Base-by-base conservation (phyloP, 2,329 filamentous ascomycete genomes). In the Ramichloridium luteum region DNA sequence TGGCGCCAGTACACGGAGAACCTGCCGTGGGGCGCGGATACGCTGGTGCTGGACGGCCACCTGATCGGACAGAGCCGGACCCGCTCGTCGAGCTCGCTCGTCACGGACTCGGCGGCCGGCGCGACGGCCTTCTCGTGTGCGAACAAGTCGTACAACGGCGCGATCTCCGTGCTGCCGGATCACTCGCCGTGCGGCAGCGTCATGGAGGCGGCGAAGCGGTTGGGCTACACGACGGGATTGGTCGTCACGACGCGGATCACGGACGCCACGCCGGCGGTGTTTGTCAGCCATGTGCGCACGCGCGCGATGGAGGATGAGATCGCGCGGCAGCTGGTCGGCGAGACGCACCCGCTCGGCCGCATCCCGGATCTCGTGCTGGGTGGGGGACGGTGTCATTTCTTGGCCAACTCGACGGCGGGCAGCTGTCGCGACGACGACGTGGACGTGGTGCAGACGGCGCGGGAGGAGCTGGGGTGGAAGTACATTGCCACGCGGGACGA, bases 21-120 rank as follows among this genome's bases (percentile, higher is more conserved):
- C 4, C 66, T 92, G n/a, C 77, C 82, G 1, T 71, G 71, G 44
- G 20, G 20, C 20, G 71, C 77, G 47, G 75, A 93, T 48, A 76
- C 77, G 12, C 68, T 98, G 30, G 69, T 76, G 2, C 70, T 98
- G 30, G 90, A 98, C 56, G 68, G 79, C 51, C 82, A 96, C 57
- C 74, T 93, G 39, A 88, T 93, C 64, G 90, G 90, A 32, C 80
- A 81, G 36, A 92, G 81, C 42, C 72, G 90, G 38, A 98, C 90
- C 13, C 70, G 85, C 35, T 93, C 83, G 31, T 77, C 74, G 44
- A 84, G 72, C 50, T 88, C 79, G 35, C 64, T 96, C 38, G 80
- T 98, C 31, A 98, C 90, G 1, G 90, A 98, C 58, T 93, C 82
- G 37, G 90, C 90, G 4, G 90, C 90, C n/a, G 90, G 90, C 22